phyloP scores from a whole-genome alignment of 441 rosid genomes.

The Lepidium campestre region DNA sequence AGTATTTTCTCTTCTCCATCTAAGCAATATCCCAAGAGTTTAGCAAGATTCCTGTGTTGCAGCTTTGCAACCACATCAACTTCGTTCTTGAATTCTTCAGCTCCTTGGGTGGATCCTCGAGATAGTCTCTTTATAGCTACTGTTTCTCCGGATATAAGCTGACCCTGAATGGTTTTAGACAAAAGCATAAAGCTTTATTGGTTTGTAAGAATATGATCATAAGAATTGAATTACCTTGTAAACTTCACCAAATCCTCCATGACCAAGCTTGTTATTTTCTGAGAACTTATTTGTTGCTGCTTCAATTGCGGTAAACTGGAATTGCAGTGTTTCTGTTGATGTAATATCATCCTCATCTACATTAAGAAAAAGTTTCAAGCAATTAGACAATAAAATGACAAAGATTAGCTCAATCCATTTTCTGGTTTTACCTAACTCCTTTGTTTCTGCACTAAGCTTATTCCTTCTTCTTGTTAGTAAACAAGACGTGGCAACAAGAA shows the following conservation, averaged over 20 bases:
- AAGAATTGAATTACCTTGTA: constrained; percentile 32
- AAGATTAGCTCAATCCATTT: not conserved
- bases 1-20: constrained; percentile 41
- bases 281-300: constrained; percentile 40
- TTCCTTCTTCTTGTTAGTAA: constrained; percentile 22
- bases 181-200: not conserved
- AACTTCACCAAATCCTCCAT: constrained; percentile 57
- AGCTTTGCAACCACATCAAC: constrained; percentile 37
- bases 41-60: constrained; percentile 44
- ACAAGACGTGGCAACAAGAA: constrained; percentile 20
- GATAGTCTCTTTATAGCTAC: constrained; percentile 42
- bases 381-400: not conserved
- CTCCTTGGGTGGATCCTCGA: constrained; percentile 36
- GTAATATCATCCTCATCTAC: constrained; percentile 30
- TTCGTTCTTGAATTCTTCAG: constrained; percentile 48
- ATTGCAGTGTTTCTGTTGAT: constrained; percentile 36
- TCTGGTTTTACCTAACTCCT: constrained; percentile 25
- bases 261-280: constrained; percentile 41
- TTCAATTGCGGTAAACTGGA: constrained; percentile 28
- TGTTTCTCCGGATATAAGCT: constrained; percentile 29
- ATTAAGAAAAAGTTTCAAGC: not conserved
- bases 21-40: constrained; percentile 41
- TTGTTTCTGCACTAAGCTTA: not conserved
- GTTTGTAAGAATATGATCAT: not conserved
- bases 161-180: constrained; percentile 28